Base-by-base conservation (phyloP, 495 filamentous ascomycete species). In the Penicillium soppii region DNA sequence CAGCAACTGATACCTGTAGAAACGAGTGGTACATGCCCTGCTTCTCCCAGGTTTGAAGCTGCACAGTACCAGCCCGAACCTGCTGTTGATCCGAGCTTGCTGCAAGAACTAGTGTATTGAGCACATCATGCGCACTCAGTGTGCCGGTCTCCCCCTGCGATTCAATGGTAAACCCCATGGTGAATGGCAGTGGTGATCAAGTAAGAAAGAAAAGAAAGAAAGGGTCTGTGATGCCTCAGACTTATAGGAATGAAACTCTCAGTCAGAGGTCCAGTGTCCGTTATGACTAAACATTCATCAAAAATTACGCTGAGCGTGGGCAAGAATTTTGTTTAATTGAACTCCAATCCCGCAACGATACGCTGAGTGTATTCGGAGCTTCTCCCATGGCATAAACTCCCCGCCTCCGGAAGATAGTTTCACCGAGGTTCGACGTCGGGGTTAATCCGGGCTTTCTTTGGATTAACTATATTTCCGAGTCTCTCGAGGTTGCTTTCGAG, bases 31-130 rank as follows among this genome's bases (percentile, higher is more conserved):
- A 97, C 19, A 85, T 82, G 12, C 71, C 63, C n/a, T 84, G 67
- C 19, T 77, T 82, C 65, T 96, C 90, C 94, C 94, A 98, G 46
- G 84, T 72, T 56, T 89, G 78, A 12, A 98, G 82, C 69, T 97
- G 94, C 63, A 88, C 80, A 2, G 85, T 83, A 23, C 87, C 91
- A 9, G 88, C 83, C 61, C 90, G 86, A 23, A 95, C 82, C 54
- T 88, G 85, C 51, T 84, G 82, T 41, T 87, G 82, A 39, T 87
- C 82, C 39, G 76, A 80, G n/a, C 89, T 91, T 19, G 84, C 75
- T 3, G 91, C 92, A 21, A 84, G 77, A 21, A 83, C 71, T 43
- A 97, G 71, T 4, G 83, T 80, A 58, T 84, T 83, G 57, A 85
- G 82, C 4, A 98, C 82, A 58, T 86, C 86, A 39, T 84, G 75